Conservation (phyloP, 208 protist species). For the Endotrypanum monterogeii region DNA sequence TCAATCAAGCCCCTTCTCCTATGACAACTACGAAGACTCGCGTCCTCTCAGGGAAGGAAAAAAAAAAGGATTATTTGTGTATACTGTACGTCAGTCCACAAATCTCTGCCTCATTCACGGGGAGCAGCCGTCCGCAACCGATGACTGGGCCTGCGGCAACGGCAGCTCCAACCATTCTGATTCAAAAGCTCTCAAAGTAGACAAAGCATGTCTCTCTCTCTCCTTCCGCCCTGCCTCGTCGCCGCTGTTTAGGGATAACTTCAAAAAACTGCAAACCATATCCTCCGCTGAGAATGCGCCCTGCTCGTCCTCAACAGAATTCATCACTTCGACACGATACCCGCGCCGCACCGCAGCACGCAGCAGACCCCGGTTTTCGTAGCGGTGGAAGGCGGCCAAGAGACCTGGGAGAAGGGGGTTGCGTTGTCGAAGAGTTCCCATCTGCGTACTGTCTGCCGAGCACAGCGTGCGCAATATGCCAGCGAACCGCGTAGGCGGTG, state of each 20-base stretch:
- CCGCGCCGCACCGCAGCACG: slow-evolving; percentile 66
- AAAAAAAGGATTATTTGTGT: neutral
- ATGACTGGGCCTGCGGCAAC: slow-evolving; percentile 4
- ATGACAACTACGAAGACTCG: neutral
- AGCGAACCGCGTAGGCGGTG: slow-evolving; percentile 25
- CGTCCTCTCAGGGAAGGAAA: neutral
- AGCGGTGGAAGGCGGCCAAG: slow-evolving; percentile 55
- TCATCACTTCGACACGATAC: slow-evolving; percentile 34
- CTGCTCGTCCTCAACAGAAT: slow-evolving; percentile 16
- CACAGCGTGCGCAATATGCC: slow-evolving; percentile 16
- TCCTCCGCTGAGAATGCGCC: neutral
- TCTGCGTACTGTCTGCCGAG: slow-evolving; percentile 10
- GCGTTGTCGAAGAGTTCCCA: slow-evolving; percentile 34
- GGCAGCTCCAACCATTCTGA: slow-evolving; percentile 60
- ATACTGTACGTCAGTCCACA: neutral
- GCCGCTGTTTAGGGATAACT: neutral
- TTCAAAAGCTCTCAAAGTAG: slow-evolving; percentile 51
- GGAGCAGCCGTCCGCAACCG: neutral
- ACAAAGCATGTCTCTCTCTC: neutral
- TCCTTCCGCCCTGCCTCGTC: neutral
- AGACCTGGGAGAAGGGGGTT: slow-evolving; percentile 54
- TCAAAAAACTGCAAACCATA: slow-evolving; percentile 16
- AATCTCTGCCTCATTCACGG: neutral
- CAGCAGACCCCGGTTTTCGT: slow-evolving; percentile 60
- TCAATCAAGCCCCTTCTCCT: neutral